These are phyloP conservation scores for Globisporangium middletonii DNA, from an alignment of 352 stramenopile species.

Conservation along the genomic window DNA sequence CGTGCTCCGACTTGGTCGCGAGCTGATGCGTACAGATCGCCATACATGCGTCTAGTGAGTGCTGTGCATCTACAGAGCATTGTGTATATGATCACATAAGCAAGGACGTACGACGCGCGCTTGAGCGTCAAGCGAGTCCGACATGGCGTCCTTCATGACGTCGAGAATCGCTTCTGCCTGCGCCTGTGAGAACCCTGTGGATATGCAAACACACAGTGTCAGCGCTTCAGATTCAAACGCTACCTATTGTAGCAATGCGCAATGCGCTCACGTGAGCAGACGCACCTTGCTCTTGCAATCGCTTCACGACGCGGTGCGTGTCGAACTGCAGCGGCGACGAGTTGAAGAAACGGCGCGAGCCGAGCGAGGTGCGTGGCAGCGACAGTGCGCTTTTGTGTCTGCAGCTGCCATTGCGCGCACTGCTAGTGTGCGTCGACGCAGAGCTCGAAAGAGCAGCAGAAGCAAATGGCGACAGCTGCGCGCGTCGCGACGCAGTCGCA, in stretches of 20 bases:
- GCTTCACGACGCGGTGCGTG: constrained; percentile 75
- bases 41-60: background rate
- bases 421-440: too few species aligned
- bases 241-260: background rate
- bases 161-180: constrained; percentile 78
- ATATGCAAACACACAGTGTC: background rate
- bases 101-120: constrained; percentile 45
- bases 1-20: constrained; percentile 82
- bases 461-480: too few species aligned
- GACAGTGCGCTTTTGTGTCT: too few species aligned
- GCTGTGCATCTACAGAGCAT: background rate
- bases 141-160: constrained; percentile 81
- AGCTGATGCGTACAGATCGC: constrained; percentile 25
- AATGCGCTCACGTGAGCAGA: background rate
- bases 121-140: constrained; percentile 67
- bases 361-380: too few species aligned
- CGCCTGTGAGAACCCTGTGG: constrained; percentile 51
- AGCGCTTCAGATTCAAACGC: background rate
- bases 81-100: background rate
- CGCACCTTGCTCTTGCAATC: constrained; percentile 67
- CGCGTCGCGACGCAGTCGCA: too few species aligned
- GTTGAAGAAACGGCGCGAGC: constrained; percentile 8
- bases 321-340: constrained; percentile 20
- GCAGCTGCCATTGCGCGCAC: too few species aligned
- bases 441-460: too few species aligned